Conservation (phyloP, 192 early-diverging fungal species). For the Oehlia diaphana region DNA sequence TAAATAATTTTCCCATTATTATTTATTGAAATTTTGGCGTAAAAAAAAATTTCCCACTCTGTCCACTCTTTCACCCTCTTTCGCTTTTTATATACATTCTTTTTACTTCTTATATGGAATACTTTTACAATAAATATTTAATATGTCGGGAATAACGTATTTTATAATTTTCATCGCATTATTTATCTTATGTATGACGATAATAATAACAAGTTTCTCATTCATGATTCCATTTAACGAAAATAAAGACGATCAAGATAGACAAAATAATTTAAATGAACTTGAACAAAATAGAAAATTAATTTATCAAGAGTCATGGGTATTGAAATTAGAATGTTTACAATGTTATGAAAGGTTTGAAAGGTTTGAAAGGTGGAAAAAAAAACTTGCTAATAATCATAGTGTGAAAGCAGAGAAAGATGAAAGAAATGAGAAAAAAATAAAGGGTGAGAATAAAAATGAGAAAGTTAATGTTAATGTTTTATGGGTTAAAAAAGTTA, state of each 20-base stretch:
- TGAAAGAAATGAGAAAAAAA: neutral
- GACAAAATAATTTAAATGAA: neutral
- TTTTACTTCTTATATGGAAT: too few species aligned
- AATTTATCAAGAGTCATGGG: neutral
- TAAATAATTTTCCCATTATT: neutral
- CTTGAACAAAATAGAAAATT: neutral
- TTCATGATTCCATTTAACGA: too few species aligned
- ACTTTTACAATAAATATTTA: neutral
- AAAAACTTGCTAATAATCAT: neutral
- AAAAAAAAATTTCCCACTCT: neutral
- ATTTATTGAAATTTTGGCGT: neutral
- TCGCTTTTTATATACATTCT: too few species aligned
- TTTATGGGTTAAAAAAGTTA: neutral
- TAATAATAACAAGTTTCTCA: neutral
- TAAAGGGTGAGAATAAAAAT: neutral
- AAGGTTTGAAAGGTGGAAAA: neutral
- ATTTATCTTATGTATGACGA: neutral
- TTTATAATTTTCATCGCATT: neutral
- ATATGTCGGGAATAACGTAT: neutral
- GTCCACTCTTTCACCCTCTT: neutral
- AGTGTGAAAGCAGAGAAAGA: neutral
- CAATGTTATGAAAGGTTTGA: neutral
- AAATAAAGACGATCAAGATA: too few species aligned
- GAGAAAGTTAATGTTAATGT: neutral
- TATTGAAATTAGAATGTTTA: neutral